These are phyloP conservation scores for Lanzia echinophila DNA, from an alignment of 2,329 filamentous ascomycete species.

Conservation along the genomic window DNA sequence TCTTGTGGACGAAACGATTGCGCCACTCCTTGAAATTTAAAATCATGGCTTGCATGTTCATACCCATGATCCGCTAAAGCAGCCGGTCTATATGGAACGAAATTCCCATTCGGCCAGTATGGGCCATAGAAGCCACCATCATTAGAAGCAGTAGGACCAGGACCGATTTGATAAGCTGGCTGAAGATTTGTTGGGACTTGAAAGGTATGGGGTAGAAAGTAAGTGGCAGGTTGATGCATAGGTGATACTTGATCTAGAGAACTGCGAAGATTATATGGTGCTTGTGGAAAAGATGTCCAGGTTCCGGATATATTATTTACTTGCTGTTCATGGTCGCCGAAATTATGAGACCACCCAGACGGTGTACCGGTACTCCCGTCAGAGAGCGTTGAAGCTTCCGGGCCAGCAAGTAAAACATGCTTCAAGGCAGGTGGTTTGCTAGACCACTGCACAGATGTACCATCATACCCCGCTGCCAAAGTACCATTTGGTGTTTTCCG, in stretches of 20 bases:
- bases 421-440: conserved; percentile 73
- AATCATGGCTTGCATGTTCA: conserved; percentile 12
- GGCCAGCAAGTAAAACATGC: conserved; percentile 68
- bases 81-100: conserved; percentile 47
- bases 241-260: conserved; percentile 22
- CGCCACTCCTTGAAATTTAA: conserved; percentile 7
- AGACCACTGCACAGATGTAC: conserved; percentile 64
- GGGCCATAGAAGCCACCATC: conserved; percentile 51
- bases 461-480: conserved; percentile 85
- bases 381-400: conserved; percentile 20
- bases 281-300: conserved; percentile 12
- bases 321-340: conserved; percentile 13
- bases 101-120: conserved; percentile 57
- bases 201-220: conserved; percentile 34
- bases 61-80: conserved; percentile 47
- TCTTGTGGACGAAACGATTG: conserved; percentile 11
- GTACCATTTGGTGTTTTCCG: conserved; percentile 95
- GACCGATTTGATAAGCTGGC: conserved; percentile 48
- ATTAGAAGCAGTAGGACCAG: conserved; percentile 52
- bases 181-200: conserved; percentile 53
- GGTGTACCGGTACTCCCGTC: conserved; percentile 10
- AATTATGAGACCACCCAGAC: conserved; percentile 2
- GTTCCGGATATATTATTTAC: conserved; percentile 2
- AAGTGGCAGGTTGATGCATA: conserved; percentile 19
- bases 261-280: conserved; percentile 19